phyloP scores from a whole-genome alignment of 768 basidiomycete species.

The Coprinellus micaceus region DNA sequence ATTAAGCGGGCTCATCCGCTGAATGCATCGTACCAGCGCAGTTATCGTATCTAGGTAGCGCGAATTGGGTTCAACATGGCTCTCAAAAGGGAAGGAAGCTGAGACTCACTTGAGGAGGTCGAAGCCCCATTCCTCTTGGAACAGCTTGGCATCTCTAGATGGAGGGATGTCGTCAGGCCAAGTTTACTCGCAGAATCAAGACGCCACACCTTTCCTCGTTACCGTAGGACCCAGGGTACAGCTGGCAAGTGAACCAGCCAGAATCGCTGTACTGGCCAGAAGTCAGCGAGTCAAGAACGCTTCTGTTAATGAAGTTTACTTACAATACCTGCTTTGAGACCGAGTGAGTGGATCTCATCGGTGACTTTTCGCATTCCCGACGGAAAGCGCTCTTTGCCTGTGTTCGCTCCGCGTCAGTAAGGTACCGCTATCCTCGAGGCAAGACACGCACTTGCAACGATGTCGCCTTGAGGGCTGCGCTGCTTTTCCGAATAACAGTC shows the following conservation, averaged over 20 bases:
- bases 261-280: slow-evolving; percentile 57
- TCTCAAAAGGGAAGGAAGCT: too few relatives aligned
- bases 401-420: too few relatives aligned
- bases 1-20: slow-evolving; percentile 30
- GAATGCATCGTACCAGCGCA: slow-evolving; percentile 44
- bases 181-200: neutral
- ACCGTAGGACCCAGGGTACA: slow-evolving; percentile 62
- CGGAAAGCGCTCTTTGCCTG: slow-evolving; percentile 50
- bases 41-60: slow-evolving; percentile 51
- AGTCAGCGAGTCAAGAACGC: neutral
- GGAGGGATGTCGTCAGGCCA: neutral
- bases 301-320: slow-evolving; percentile 14
- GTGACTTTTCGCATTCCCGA: slow-evolving; percentile 58
- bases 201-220: slow-evolving; percentile 49
- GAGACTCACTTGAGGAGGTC: slow-evolving; percentile 63
- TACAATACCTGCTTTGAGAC: slow-evolving; percentile 62
- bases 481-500: slow-evolving; percentile 64
- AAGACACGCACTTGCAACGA: slow-evolving; percentile 48
- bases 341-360: slow-evolving; percentile 50
- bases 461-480: slow-evolving; percentile 46
- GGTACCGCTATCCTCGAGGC: too few relatives aligned
- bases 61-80: too few relatives aligned
- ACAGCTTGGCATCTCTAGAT: slow-evolving; percentile 50
- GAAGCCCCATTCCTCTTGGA: slow-evolving; percentile 64
- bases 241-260: slow-evolving; percentile 64